Conservation (phyloP, 2,329 filamentous ascomycete genomes). For the Zopfia rhizophila region DNA sequence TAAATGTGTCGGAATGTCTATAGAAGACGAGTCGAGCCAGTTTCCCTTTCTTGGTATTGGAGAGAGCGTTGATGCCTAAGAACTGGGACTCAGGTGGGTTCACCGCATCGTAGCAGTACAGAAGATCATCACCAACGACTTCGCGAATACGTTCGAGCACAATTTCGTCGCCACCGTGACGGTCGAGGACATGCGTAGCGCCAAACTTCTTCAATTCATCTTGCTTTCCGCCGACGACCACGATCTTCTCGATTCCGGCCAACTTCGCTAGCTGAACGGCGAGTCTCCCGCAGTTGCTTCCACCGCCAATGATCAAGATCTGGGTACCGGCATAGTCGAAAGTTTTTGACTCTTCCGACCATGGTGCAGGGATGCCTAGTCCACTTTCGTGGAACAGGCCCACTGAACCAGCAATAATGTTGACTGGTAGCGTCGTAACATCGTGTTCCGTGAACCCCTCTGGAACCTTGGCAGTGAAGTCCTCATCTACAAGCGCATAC, state of each 20-base stretch:
- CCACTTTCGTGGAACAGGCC: slow-evolving; percentile 45
- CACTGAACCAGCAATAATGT: slow-evolving; percentile 46
- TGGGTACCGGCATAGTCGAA: slow-evolving; percentile 35
- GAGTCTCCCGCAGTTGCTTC: slow-evolving; percentile 47
- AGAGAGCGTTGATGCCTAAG: slow-evolving; percentile 49
- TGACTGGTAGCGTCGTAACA: slow-evolving; percentile 51
- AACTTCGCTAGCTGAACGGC: slow-evolving; percentile 48
- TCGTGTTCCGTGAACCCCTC: slow-evolving; percentile 47
- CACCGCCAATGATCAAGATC: slow-evolving; percentile 50
- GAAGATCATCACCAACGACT: slow-evolving; percentile 52
- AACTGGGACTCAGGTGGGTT: slow-evolving; percentile 35
- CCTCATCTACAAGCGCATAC: slow-evolving; percentile 48
- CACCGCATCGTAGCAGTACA: slow-evolving; percentile 52
- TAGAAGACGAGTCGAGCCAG: slow-evolving; percentile 40
- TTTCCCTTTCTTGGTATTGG: slow-evolving; percentile 47
- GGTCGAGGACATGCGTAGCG: slow-evolving; percentile 56
- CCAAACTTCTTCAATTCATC: slow-evolving; percentile 47
- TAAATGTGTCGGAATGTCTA: slow-evolving; percentile 34
- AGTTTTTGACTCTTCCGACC: slow-evolving; percentile 21
- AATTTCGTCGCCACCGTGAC: slow-evolving; percentile 46
- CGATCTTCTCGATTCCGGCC: slow-evolving; percentile 52
- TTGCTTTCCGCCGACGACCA: slow-evolving; percentile 49
- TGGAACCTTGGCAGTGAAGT: slow-evolving; percentile 45
- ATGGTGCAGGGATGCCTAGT: slow-evolving; percentile 42
- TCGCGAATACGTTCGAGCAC: slow-evolving; percentile 45